Base-by-base conservation (phyloP, 2,329 filamentous ascomycete species). In the Pseudopyrenochaeta lycopersici region DNA sequence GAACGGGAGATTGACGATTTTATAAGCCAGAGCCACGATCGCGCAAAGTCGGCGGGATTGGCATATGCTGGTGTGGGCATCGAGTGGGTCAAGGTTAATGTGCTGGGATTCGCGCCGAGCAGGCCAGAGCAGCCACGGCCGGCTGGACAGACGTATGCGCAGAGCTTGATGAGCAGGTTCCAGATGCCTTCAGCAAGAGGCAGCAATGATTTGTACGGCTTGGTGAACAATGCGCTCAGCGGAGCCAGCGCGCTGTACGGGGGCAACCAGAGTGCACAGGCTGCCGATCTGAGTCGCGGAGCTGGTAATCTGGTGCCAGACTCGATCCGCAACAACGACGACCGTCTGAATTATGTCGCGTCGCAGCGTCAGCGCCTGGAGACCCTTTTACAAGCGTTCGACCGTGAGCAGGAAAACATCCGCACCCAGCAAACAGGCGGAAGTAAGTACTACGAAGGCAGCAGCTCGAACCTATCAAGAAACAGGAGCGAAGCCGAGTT, bases 1-100 rank as follows among this genome's bases (percentile, higher is more conserved):
- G 95, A 98, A 77, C 77, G 83, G 38, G 87, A 91, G 62, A 98
- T 99, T 76, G 95, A 99, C 71, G 87, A 91, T 57, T 89, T 97
- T 71, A 97, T 98, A 75, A 88, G 88, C 61, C 85, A 87, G 55
- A 83, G 88, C 35, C 93, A 98, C 76, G 90, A 92, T 63, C 87
- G 88, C 52, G 86, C 91, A 57, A 90, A 88, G 77, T 81, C 87
- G 14, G 87, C 91, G 33, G 93, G 94, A 35, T 81, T 96, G 54
- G 82, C 87, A 64, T 80, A 78, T 31, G 62, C 81, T 18, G 77
- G 80, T 63, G 71, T 75, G 56, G 77, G 69, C 31, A 76, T 81
- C 54, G 80, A 82, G 59, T 81, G 78, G 71, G 77, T 95, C 62
- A 89, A 89, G 68, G 89, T 91, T 63, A 88, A 90, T 60, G 78